Percentiles rank a stretch among this genome's conserved stretches.
phyloP scores from a whole-genome alignment of 2,329 filamentous ascomycete species.

The Byssoonygena ceratinophila region DNA sequence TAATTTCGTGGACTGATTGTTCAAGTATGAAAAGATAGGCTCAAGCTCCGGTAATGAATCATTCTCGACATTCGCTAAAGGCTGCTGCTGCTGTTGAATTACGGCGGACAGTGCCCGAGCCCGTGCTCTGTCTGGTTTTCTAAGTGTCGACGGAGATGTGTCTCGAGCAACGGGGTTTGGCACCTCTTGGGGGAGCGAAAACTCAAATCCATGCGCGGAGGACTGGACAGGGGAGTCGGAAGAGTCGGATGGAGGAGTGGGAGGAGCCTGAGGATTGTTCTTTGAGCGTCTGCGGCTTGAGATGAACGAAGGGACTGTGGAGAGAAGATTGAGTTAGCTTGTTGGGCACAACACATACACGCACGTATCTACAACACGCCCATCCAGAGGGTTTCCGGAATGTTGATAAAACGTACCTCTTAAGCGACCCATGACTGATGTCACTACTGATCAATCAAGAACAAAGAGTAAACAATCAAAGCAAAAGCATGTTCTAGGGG shows the following conservation, averaged over 20 bases:
- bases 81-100: slow-evolving; percentile 1
- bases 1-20: slow-evolving; percentile 89
- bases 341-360: neutral
- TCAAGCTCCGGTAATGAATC: slow-evolving; percentile 62
- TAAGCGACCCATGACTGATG: slow-evolving; percentile 14
- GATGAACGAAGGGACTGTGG: slow-evolving; percentile 13
- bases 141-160: neutral
- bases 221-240: slow-evolving; percentile 1
- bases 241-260: slow-evolving; percentile 10
- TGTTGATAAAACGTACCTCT: slow-evolving; percentile 10
- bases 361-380: neutral
- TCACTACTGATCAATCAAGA: neutral
- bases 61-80: neutral
- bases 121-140: slow-evolving; percentile 2
- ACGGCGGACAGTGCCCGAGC: neutral
- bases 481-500: neutral
- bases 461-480: neutral
- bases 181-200: slow-evolving; percentile 6
- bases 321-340: neutral
- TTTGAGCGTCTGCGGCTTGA: slow-evolving; percentile 12
- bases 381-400: neutral
- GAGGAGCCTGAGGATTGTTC: slow-evolving; percentile 5
- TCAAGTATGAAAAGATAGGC: slow-evolving; percentile 87
- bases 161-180: neutral
- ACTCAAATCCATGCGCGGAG: neutral